Evolutionary conservation across 768 basidiomycete genomes (phyloP).

Genomic region (Russula vinacea): DNA sequence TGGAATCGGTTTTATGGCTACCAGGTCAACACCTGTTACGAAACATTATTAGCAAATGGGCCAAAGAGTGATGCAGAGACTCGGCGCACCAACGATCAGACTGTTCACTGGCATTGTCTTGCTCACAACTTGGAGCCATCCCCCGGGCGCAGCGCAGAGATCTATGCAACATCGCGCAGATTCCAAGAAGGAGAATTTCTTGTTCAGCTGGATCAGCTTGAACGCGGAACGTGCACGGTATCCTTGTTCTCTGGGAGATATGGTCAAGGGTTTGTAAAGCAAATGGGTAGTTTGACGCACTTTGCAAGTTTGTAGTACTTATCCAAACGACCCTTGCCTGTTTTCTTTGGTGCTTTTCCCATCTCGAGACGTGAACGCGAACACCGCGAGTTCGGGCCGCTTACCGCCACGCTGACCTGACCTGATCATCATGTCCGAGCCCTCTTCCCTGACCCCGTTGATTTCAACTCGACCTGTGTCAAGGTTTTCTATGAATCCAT

Average conservation of each 20-base stretch:
- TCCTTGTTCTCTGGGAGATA: conserved; percentile 80
- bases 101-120: conserved; percentile 96
- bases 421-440: conserved; percentile 30
- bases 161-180: conserved; percentile 91
- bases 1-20: conserved; percentile 94
- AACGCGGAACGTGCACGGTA: conserved; percentile 99
- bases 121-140: conserved; percentile 97
- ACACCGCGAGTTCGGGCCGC: not conserved
- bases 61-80: not conserved
- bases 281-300: conserved; percentile 39
- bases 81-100: conserved; percentile 75
- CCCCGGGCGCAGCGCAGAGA: conserved; percentile 97
- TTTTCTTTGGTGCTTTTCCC: conserved; percentile 79
- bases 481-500: conserved; percentile 22
- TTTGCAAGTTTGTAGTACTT: conserved; percentile 97
- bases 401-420: not conserved
- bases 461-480: conserved; percentile 24
- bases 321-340: conserved; percentile 91
- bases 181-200: conserved; percentile 92
- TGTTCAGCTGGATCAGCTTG: conserved; percentile 98
- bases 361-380: conserved; percentile 28
- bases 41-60: conserved; percentile 5
- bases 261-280: conserved; percentile 14
- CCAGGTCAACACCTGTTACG: conserved; percentile 81
- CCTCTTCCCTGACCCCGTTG: conserved; percentile 33